Evolutionary conservation across 148 eudicot genomes (phyloP).

Genomic region (Rhododendron vialii): DNA sequence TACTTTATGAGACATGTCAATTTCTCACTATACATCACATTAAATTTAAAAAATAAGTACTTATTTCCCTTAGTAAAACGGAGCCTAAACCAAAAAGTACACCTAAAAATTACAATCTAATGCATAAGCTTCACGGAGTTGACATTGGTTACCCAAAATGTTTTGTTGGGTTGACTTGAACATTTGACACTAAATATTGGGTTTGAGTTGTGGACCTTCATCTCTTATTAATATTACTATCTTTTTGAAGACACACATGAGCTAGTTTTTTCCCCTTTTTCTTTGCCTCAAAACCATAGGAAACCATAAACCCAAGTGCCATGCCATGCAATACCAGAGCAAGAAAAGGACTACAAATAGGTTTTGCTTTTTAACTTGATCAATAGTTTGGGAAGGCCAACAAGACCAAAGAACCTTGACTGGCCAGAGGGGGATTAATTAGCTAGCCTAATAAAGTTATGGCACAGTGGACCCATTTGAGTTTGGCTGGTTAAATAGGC

Average conservation of each 20-base stretch:
- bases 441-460: not conserved
- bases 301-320: not conserved
- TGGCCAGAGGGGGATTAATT: not conserved
- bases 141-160: not conserved
- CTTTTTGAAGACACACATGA: not conserved
- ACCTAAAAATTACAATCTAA: not conserved
- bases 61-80: no score
- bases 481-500: not conserved
- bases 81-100: not conserved
- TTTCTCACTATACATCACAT: no score
- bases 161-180: not conserved
- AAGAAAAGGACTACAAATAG: not conserved
- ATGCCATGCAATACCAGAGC: not conserved
- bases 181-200: not conserved
- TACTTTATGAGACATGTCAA: no score
- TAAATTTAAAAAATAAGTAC: no score
- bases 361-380: not conserved
- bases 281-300: not conserved
- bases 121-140: not conserved
- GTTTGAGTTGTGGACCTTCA: not conserved
- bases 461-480: not conserved
- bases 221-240: not conserved
- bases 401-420: not conserved
- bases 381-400: not conserved
- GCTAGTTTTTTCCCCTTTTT: not conserved